phyloP scores from a whole-genome alignment of 2,329 filamentous ascomycete genomes.

The Colletotrichum lini region DNA sequence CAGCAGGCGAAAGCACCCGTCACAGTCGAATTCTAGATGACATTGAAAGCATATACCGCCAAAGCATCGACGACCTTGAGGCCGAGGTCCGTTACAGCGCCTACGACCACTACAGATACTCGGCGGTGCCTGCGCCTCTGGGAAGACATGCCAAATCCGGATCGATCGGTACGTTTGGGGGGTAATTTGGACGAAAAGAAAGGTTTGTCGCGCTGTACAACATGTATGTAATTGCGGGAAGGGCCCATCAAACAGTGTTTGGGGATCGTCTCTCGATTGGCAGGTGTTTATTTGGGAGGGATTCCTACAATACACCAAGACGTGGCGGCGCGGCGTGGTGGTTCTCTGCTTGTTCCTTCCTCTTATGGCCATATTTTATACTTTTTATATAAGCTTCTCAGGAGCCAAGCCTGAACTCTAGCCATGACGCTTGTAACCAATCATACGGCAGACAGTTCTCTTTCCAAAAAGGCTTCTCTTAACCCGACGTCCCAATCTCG shows the following conservation, averaged over 20 bases:
- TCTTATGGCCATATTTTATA: conserved; percentile 29
- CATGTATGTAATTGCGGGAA: background rate
- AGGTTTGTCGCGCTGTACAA: background rate
- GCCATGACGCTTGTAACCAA: conserved; percentile 18
- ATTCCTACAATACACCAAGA: background rate
- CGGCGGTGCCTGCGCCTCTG: conserved; percentile 11
- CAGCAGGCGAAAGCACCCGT: conserved; percentile 16
- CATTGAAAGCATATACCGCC: conserved; percentile 18
- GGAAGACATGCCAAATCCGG: conserved; percentile 26
- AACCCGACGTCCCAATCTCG: conserved; percentile 11
- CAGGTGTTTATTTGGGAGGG: conserved; percentile 12
- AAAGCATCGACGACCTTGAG: conserved; percentile 25
- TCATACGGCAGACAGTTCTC: conserved; percentile 20
- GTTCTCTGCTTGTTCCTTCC: conserved; percentile 26
- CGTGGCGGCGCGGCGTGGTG: background rate
- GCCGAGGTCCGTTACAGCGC: conserved; percentile 13
- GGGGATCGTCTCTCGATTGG: conserved; percentile 6
- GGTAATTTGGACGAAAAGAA: conserved; percentile 11
- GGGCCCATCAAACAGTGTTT: conserved; percentile 19
- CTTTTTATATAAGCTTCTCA: conserved; percentile 19
- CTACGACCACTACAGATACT: conserved; percentile 11
- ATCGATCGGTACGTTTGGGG: conserved; percentile 31
- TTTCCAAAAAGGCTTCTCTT: background rate
- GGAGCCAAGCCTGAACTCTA: conserved; percentile 29
- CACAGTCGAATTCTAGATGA: conserved; percentile 31